Base-by-base conservation (phyloP, 805 yeast genomes). In the Hanseniaspora lindneri region DNA sequence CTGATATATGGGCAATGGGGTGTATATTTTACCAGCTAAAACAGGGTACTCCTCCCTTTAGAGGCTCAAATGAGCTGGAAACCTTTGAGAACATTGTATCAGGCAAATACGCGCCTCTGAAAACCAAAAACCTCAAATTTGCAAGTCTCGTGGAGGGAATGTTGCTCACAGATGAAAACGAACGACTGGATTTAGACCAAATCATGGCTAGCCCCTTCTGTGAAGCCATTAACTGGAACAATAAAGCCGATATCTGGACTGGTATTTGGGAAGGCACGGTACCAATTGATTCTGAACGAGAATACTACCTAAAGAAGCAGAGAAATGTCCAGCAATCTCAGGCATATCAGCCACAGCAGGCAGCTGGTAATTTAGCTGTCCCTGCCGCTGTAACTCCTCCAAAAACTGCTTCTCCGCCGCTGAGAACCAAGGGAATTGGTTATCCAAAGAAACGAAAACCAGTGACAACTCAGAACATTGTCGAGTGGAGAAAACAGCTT, bases 1-100 rank as follows among this genome's bases (percentile, higher is more conserved):
- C 89, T 28, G 96, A 87, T 61, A 65, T 84, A n/a, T 87, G 96
- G 96, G 95, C 96, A 1, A 63, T 86, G 49, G 96, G 95, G 1
- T 87, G 96, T 63, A 83, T 87, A 32, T 64, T 88, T 34, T 87
- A 72, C 61, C 96, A 87, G 63, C 73, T 88, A 58, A 73, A 84
- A 46, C 78, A 81, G 39, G 96, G 96, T 0, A 66, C 68, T 21
- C 96, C 96, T 2, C 96, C 96, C 0, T 87, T 87, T 62, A 83
- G 87, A 61, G 96, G 94, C 0, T 66, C 73, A 19, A 84, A 86
- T 19, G 96, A 87, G 64, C 79, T 83, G 60, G 74, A 79, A 50
- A 87, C 95, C 0, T 87, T 87, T 66, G 95, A 87, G 59, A 82
- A 83, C 59, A 92, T 92, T 58, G 84, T 88, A 42, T 74, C 74